Evolutionary conservation across 1,139 yeast species (phyloP).

Genomic region (Zhuliangozyma blackwelliae): DNA sequence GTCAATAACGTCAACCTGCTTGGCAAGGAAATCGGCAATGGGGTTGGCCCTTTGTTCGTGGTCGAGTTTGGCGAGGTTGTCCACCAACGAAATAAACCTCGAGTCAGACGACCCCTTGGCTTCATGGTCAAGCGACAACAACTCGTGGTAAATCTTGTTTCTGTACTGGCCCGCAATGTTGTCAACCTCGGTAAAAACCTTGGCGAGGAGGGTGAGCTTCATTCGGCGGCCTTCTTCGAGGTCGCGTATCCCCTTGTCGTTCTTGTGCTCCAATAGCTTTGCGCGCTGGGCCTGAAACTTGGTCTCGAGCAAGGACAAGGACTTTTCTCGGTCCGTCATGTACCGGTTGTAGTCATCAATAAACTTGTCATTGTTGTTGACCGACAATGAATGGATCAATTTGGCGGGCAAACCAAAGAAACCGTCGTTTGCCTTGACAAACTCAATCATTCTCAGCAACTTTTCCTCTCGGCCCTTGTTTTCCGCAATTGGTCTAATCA

Average conservation of each 20-base stretch:
- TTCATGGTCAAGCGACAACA: constrained; percentile 42
- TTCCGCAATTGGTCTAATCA: constrained; percentile 74
- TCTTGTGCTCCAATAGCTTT: constrained; percentile 12
- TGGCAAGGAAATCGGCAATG: constrained; percentile 32
- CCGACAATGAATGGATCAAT: constrained; percentile 49
- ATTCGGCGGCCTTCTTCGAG: constrained; percentile 28
- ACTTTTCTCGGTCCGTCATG: constrained; percentile 24
- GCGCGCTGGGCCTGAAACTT: constrained; percentile 13
- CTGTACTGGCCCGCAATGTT: constrained; percentile 62
- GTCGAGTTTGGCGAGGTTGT: constrained; percentile 34
- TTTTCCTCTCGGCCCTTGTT: constrained; percentile 58
- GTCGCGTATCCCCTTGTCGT: constrained; percentile 13
- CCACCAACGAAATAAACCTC: constrained; percentile 38
- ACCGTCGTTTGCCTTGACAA: constrained; percentile 57
- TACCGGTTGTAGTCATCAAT: constrained; percentile 64
- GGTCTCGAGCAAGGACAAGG: constrained; percentile 14
- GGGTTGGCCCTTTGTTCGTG: constrained; percentile 22
- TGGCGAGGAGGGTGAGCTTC: constrained; percentile 32
- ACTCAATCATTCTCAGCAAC: constrained; percentile 54
- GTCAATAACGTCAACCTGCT: constrained; percentile 32
- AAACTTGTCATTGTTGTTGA: constrained; percentile 66
- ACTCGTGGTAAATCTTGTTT: constrained; percentile 55
- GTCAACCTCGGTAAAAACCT: constrained; percentile 68
- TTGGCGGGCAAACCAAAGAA: constrained; percentile 71
- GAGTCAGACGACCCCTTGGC: constrained; percentile 13